A percentile compares a stretch with the other conserved stretches of the same genome.
Conservation (phyloP, 768 basidiomycete genomes). For the Mycena leptocephala region DNA sequence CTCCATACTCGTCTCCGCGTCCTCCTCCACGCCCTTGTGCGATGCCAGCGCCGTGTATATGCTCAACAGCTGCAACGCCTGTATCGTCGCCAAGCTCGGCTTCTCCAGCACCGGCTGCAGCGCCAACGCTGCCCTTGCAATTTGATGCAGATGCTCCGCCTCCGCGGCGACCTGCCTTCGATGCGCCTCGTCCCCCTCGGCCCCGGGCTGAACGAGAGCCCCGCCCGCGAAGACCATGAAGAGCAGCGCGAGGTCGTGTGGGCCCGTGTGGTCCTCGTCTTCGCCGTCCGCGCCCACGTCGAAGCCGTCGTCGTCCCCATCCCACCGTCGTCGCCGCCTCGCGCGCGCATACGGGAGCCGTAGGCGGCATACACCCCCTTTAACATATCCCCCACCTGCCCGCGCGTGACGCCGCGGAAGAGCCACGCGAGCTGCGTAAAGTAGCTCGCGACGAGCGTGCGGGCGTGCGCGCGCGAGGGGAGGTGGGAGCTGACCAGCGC, state of each 20-base stretch:
- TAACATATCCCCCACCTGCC: constrained; percentile 62
- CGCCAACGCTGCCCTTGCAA: constrained; percentile 71
- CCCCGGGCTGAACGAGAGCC: constrained; percentile 69
- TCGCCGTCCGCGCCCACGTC: constrained; percentile 39
- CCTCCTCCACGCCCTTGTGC: no score
- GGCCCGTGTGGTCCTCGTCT: constrained; percentile 34
- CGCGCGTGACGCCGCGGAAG: constrained; percentile 63
- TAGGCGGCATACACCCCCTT: constrained; percentile 56
- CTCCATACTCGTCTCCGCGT: no score
- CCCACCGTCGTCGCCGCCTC: neutral
- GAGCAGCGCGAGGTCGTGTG: constrained; percentile 69
- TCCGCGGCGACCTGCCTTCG: no score
- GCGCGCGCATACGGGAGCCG: neutral
- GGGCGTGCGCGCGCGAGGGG: constrained; percentile 68
- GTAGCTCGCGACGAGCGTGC: constrained; percentile 61
- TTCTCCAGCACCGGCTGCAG: constrained; percentile 68
- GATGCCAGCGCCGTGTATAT: constrained; percentile 70
- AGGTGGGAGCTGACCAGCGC: constrained; percentile 68
- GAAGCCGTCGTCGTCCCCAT: constrained; percentile 3
- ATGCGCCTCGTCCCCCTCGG: constrained; percentile 66
- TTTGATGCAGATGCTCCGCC: constrained; percentile 73
- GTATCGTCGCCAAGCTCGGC: constrained; percentile 71
- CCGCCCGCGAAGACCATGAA: constrained; percentile 77
- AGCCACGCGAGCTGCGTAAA: constrained; percentile 67
- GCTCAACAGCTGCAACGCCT: constrained; percentile 71